Base-by-base conservation (phyloP, 768 basidiomycete genomes). In the Tubosaeta brunneosetosa region DNA sequence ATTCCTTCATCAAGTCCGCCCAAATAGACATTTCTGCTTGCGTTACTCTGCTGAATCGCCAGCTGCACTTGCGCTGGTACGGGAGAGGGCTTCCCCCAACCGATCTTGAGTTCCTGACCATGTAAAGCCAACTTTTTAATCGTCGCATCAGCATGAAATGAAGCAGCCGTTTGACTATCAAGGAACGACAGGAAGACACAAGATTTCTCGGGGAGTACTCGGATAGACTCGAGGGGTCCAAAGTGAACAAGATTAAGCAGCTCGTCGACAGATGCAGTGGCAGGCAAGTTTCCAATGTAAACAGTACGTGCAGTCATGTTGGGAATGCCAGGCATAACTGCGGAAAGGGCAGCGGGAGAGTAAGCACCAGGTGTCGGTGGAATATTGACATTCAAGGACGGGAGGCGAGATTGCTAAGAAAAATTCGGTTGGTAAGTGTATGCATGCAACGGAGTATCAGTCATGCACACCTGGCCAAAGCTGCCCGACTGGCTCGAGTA, bases 141-240 rank as follows among this genome's bases (percentile, higher is more conserved):
- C 31, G 88, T 85, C 1, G 95, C 95, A 64, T 98, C 97, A 36
- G 95, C 94, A 63, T 95, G 91, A 81, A 99, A 99, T 0, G 93
- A 94, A 0, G 92, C 91, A 9, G 97, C 94, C 6, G 91, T 97
- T 27, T 83, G 77, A 19, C 87, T 88, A 53, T 99, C 94, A 50
- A 99, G 80, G 84, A 98, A 99, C 27, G 94, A 97, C 52, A 99
- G 83, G 78, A 99, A 99, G 47, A 97, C 94, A 69, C 97, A 98
- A 2, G 87, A 90, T 70, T 97, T 97, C 69, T 98, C 95, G 42
- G 94, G 92, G 10, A 98, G 81, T 33, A 99, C 89, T 44, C 93
- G 88, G 63, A 98, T 87, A 44, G 84, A 87, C 69, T 98, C 95
- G 60, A 98, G 85, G 0, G 97, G 95, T 4, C 95, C 95, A 65